Conservation (phyloP, 1,284 basidiomycete species). For the Puccinia hordei region DNA sequence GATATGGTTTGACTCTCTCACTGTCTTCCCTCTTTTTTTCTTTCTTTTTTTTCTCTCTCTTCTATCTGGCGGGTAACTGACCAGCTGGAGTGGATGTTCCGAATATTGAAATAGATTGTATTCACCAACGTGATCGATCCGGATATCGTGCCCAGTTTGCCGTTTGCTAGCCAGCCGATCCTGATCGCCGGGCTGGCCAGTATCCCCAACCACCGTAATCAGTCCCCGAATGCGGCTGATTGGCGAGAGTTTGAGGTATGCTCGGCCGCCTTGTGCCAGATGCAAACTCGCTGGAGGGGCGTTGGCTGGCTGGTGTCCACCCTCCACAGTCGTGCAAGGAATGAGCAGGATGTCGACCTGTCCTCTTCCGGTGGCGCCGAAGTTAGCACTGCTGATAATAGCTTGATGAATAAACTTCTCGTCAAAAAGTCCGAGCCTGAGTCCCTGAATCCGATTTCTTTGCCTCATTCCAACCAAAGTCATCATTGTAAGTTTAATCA, state of each 20-base stretch:
- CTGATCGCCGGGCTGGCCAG: slow-evolving; percentile 26
- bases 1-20: slow-evolving; percentile 11
- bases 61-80: background rate
- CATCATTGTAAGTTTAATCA: slow-evolving; percentile 10
- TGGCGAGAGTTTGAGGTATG: slow-evolving; percentile 18
- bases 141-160: slow-evolving; percentile 23
- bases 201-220: background rate
- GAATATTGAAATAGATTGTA: background rate
- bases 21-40: background rate
- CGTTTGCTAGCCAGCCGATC: slow-evolving; percentile 34
- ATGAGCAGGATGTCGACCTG: slow-evolving; percentile 32
- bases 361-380: slow-evolving; percentile 23
- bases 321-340: slow-evolving; percentile 27
- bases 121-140: slow-evolving; percentile 30
- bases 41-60: background rate
- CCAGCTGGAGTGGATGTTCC: background rate
- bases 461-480: background rate
- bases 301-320: slow-evolving; percentile 33
- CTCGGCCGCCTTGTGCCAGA: slow-evolving; percentile 11
- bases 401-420: slow-evolving; percentile 31
- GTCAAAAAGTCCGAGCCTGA: slow-evolving; percentile 13
- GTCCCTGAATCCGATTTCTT: background rate
- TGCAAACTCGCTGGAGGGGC: slow-evolving; percentile 32
- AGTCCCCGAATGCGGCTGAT: slow-evolving; percentile 9
- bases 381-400: slow-evolving; percentile 32